These are phyloP conservation scores for Delphinella strobiligena DNA, from an alignment of 2,329 filamentous ascomycete genomes.

Conservation along the genomic window DNA sequence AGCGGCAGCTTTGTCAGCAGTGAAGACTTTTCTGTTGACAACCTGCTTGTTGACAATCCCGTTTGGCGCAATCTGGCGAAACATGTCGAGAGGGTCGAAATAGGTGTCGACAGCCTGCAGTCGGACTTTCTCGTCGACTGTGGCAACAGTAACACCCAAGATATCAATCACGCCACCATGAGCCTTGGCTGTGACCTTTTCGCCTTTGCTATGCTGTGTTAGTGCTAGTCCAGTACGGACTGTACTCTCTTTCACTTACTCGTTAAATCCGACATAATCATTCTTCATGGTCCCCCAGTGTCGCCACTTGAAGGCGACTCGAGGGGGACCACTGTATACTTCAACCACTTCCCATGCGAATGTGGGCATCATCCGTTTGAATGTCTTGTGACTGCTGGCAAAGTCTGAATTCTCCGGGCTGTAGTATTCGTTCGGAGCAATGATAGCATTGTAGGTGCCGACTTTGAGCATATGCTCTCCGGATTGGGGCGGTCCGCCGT, in stretches of 20 bases:
- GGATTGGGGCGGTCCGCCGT: constrained; percentile 44
- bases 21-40: constrained; percentile 22
- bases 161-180: constrained; percentile 52
- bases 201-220: constrained; percentile 38
- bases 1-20: constrained; percentile 12
- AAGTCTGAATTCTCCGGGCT: constrained; percentile 50
- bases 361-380: constrained; percentile 61
- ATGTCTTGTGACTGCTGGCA: constrained; percentile 53
- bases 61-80: constrained; percentile 47
- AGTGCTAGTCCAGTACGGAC: constrained; percentile 11
- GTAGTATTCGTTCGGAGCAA: constrained; percentile 52
- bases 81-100: constrained; percentile 57
- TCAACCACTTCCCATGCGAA: constrained; percentile 62
- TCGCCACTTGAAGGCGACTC: constrained; percentile 52
- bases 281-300: constrained; percentile 58
- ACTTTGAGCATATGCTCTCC: constrained; percentile 55
- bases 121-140: constrained; percentile 48
- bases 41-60: constrained; percentile 35
- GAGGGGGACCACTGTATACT: constrained; percentile 53
- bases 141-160: constrained; percentile 49
- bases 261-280: constrained; percentile 53
- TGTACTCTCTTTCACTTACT: constrained; percentile 32
- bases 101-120: constrained; percentile 49
- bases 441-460: constrained; percentile 58
- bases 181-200: constrained; percentile 50